Conservation (phyloP, 2,329 filamentous ascomycete species). For the Hypoxylon sp. region DNA sequence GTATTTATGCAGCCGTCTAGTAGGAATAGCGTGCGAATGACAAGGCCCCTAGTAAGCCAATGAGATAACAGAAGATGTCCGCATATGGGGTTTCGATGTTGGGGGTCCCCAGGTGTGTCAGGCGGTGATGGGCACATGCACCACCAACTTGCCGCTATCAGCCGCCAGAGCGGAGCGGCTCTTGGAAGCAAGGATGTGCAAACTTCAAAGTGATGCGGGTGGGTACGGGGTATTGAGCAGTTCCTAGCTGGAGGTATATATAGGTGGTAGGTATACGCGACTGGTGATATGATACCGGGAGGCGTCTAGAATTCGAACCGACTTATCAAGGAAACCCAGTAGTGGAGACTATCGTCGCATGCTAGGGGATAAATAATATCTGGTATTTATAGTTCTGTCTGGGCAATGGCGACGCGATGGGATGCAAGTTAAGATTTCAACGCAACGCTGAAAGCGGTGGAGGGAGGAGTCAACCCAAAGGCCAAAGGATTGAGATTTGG, state of each 20-base stretch:
- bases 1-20: conserved; percentile 17
- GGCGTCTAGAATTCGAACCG: no score
- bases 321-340: neutral
- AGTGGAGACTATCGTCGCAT: neutral
- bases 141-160: conserved; percentile 23
- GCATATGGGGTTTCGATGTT: conserved; percentile 27
- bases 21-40: conserved; percentile 28
- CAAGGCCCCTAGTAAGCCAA: conserved; percentile 24
- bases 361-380: neutral
- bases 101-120: conserved; percentile 31
- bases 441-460: conserved; percentile 4
- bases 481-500: conserved; percentile 10
- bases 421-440: neutral
- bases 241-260: no score
- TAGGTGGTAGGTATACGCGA: neutral
- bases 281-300: neutral
- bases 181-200: conserved; percentile 14
- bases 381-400: neutral
- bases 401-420: neutral
- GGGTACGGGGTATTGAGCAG: conserved; percentile 3
- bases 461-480: neutral
- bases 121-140: conserved; percentile 36
- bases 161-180: conserved; percentile 26
- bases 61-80: conserved; percentile 18
- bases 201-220: conserved; percentile 6